Evolutionary conservation across 192 early-diverging fungal species (phyloP).

Genomic region (Helicostylum pulchrum): DNA sequence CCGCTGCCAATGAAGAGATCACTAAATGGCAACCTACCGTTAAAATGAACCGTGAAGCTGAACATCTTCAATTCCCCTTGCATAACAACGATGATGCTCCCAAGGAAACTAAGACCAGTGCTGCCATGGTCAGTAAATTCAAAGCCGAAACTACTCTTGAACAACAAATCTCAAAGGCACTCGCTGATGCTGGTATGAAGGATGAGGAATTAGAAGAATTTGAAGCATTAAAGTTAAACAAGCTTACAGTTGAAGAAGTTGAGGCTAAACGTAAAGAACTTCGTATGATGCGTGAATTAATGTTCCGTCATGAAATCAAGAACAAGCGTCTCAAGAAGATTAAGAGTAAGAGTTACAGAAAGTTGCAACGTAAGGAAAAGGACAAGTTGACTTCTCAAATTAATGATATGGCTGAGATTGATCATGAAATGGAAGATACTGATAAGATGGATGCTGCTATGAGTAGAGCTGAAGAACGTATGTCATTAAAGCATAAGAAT

Average conservation of each 20-base stretch:
- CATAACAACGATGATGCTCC: conserved; percentile 29
- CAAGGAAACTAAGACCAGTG: conserved; percentile 42
- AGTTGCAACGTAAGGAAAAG: conserved; percentile 82
- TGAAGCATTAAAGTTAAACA: conserved; percentile 85
- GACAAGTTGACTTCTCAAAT: conserved; percentile 45
- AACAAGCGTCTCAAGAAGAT: conserved; percentile 93
- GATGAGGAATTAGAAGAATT: conserved; percentile 77
- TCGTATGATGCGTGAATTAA: conserved; percentile 85
- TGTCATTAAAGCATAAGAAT: conserved; percentile 92
- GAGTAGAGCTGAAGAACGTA: conserved; percentile 86
- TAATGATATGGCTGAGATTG: conserved; percentile 59
- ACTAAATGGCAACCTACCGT: conserved; percentile 83
- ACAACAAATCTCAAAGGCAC: conserved; percentile 64
- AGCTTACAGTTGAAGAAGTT: conserved; percentile 80
- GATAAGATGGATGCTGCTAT: conserved; percentile 68
- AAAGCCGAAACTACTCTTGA: conserved; percentile 71
- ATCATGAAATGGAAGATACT: conserved; percentile 66
- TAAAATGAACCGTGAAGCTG: conserved; percentile 74
- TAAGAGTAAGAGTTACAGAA: conserved; percentile 93
- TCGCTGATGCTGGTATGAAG: conserved; percentile 70
- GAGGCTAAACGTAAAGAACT: conserved; percentile 71
- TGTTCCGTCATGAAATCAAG: conserved; percentile 92
- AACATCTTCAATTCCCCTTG: conserved; percentile 76
- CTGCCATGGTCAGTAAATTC: conserved; percentile 61
- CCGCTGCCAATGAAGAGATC: conserved; percentile 77